Percentiles rank a stretch among this genome's conserved stretches.
Conservation (phyloP, 1,139 yeast genomes). For the Geotrichum cucujoidarum region DNA sequence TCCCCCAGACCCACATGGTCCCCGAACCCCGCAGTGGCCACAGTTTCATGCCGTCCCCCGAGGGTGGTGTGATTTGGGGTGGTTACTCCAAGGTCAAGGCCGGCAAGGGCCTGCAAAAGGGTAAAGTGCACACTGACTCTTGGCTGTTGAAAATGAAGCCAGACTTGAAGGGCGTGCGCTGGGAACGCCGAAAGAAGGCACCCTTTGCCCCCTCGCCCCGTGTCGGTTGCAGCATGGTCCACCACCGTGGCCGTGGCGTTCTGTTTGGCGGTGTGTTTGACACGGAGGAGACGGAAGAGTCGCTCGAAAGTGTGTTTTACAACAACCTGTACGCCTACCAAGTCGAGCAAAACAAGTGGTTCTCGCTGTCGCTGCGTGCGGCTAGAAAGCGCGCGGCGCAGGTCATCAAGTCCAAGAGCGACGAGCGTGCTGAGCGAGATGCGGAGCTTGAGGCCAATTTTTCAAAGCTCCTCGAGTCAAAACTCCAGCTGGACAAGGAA, state of each 20-base stretch:
- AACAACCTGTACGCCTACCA: constrained; percentile 80
- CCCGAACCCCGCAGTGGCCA: constrained; percentile 97
- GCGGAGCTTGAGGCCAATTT: constrained; percentile 80
- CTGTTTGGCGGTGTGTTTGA: constrained; percentile 95
- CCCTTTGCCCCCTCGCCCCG: constrained; percentile 88
- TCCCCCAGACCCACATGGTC: constrained; percentile 70
- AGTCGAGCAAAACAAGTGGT: constrained; percentile 86
- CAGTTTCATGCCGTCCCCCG: constrained; percentile 72
- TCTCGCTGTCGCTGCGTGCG: constrained; percentile 61
- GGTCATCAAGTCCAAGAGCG: constrained; percentile 40
- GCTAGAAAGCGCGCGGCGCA: constrained; percentile 47
- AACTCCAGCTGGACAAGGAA: constrained; percentile 57
- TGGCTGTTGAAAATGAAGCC: constrained; percentile 87
- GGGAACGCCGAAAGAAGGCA: constrained; percentile 87
- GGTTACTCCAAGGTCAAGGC: constrained; percentile 94
- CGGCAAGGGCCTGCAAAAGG: constrained; percentile 81
- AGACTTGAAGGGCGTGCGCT: constrained; percentile 71
- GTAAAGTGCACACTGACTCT: constrained; percentile 81
- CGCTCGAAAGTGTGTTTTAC: constrained; percentile 76
- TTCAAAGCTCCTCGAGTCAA: constrained; percentile 63
- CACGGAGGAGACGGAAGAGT: constrained; percentile 91
- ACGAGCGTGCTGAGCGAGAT: constrained; percentile 49
- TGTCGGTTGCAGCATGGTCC: constrained; percentile 89
- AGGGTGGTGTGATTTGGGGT: constrained; percentile 85
- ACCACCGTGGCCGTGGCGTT: constrained; percentile 88